Conservation (phyloP, 768 basidiomycete genomes). For the Phallus indusiatus region DNA sequence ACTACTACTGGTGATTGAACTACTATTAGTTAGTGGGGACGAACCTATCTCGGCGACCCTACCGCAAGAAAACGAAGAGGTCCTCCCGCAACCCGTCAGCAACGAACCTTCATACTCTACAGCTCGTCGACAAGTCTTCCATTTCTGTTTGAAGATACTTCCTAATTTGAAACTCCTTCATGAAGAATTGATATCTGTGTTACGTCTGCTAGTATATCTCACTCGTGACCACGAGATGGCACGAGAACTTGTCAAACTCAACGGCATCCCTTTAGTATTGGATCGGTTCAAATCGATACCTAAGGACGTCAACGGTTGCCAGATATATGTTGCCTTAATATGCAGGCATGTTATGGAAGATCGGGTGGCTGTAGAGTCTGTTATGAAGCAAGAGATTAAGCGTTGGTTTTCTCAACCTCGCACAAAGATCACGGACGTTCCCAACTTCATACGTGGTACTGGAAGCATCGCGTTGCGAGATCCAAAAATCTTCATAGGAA, state of each 20-base stretch:
- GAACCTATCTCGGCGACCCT: slow-evolving; percentile 56
- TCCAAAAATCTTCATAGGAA: slow-evolving; percentile 63
- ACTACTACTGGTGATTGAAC: slow-evolving; percentile 77
- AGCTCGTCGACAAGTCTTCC: slow-evolving; percentile 59
- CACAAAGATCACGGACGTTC: slow-evolving; percentile 49
- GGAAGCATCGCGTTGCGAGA: slow-evolving; percentile 77
- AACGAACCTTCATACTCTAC: slow-evolving; percentile 54
- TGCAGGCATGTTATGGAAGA: slow-evolving; percentile 92
- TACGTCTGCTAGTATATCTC: slow-evolving; percentile 78
- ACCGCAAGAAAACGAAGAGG: slow-evolving; percentile 62
- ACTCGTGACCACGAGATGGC: slow-evolving; percentile 65
- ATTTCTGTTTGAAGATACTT: slow-evolving; percentile 68
- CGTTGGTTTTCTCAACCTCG: slow-evolving; percentile 71
- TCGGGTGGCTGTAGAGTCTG: slow-evolving; percentile 42
- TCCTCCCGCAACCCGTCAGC: slow-evolving; percentile 22
- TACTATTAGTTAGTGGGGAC: slow-evolving; percentile 66
- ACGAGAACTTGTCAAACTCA: slow-evolving; percentile 53
- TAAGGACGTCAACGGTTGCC: slow-evolving; percentile 51
- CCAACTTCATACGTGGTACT: slow-evolving; percentile 65
- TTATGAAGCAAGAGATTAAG: slow-evolving; percentile 80
- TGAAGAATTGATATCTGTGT: slow-evolving; percentile 73
- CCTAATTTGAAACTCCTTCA: slow-evolving; percentile 51
- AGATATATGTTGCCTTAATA: slow-evolving; percentile 78
- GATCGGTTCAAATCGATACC: slow-evolving; percentile 50
- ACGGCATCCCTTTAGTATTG: slow-evolving; percentile 58